Evolutionary conservation across 169 alveolate species (phyloP).

Genomic region (Cystoisospora suis): DNA sequence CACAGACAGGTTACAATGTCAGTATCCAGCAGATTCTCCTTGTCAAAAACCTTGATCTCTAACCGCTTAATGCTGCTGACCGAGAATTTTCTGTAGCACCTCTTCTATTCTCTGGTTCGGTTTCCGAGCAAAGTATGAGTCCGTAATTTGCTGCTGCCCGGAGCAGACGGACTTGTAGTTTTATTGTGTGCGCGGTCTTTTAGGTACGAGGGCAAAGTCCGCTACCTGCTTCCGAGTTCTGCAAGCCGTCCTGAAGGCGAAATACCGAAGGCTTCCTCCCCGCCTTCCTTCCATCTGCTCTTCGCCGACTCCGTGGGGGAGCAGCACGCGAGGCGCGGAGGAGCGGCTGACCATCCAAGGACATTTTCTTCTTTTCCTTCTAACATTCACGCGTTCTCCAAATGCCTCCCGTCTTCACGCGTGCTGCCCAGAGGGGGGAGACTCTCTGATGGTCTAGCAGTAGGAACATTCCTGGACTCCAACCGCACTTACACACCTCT

Average conservation of each 20-base stretch:
- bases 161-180: background rate
- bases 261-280: background rate
- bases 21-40: too few relatives aligned
- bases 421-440: too few relatives aligned
- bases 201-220: constrained; percentile 30
- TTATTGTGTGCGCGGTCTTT: background rate
- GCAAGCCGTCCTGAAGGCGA: background rate
- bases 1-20: too few relatives aligned
- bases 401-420: background rate
- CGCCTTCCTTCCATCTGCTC: background rate
- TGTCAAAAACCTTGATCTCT: too few relatives aligned
- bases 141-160: too few relatives aligned
- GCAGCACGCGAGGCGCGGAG: constrained; percentile 4
- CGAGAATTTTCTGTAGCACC: too few relatives aligned
- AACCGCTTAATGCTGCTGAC: too few relatives aligned
- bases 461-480: background rate
- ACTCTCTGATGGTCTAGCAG: background rate
- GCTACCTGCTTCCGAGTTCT: background rate
- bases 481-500: background rate
- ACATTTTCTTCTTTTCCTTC: background rate
- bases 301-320: background rate
- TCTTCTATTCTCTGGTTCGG: too few relatives aligned
- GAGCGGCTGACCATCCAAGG: background rate
- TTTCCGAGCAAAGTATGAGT: too few relatives aligned
- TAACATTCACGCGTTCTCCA: background rate